phyloP scores from a whole-genome alignment of 345 rosid genomes.

The Carallia pectinifolia region DNA sequence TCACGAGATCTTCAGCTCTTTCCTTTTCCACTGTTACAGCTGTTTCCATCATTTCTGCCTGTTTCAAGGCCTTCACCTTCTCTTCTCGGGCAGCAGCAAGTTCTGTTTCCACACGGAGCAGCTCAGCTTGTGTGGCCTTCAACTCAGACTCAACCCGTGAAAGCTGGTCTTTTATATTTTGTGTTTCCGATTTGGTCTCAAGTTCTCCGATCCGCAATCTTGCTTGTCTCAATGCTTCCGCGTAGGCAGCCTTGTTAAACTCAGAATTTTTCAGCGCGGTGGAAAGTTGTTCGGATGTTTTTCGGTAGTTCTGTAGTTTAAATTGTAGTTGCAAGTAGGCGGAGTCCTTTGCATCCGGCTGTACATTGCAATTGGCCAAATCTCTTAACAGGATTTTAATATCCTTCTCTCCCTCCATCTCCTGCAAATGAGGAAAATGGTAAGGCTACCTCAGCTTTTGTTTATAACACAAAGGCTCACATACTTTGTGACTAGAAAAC shows the following conservation, averaged over 20 bases:
- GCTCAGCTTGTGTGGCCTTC: slow-evolving; percentile 35
- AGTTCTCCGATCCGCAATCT: slow-evolving; percentile 25
- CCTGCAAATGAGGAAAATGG: slow-evolving; percentile 8
- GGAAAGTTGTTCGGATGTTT: slow-evolving; percentile 38
- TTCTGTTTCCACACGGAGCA: slow-evolving; percentile 38
- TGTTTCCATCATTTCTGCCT: slow-evolving; percentile 35
- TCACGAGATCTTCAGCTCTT: slow-evolving; percentile 35
- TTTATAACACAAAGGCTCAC: too few species aligned
- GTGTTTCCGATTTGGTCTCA: slow-evolving; percentile 31
- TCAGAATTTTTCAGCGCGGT: slow-evolving; percentile 33
- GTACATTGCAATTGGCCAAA: slow-evolving; percentile 44
- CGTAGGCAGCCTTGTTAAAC: slow-evolving; percentile 28
- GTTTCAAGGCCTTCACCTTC: slow-evolving; percentile 36
- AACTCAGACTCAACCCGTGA: slow-evolving; percentile 35
- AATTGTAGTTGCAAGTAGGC: slow-evolving; percentile 37
- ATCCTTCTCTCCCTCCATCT: slow-evolving; percentile 32
- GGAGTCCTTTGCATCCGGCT: slow-evolving; percentile 49
- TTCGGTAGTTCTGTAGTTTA: slow-evolving; percentile 34
- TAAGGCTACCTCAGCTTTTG: not conserved
- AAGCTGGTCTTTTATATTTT: slow-evolving; percentile 28
- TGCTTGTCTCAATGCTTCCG: slow-evolving; percentile 29
- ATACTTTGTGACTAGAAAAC: too few species aligned
- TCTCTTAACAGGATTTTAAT: slow-evolving; percentile 35
- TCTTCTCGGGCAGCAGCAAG: slow-evolving; percentile 39
- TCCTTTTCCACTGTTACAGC: slow-evolving; percentile 38